Evolutionary conservation across 2,329 filamentous ascomycete species (phyloP), one percentile per base, ranked within the genome.

Genomic region (Aspergillus nomiae): DNA sequence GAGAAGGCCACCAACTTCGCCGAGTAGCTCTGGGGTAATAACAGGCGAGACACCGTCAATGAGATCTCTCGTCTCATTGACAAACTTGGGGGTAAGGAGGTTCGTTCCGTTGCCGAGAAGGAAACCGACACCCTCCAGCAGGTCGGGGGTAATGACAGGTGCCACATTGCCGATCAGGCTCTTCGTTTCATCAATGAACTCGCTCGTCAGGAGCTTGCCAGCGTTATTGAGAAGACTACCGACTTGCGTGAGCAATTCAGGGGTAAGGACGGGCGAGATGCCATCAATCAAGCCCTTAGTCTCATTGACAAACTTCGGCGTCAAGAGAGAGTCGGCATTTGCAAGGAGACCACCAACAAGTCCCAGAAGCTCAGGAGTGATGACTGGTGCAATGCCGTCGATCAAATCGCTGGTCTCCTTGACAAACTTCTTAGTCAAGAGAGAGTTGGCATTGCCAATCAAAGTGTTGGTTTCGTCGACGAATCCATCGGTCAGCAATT

Each of bases 81-180:
- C 72, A 53, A 77, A 77, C 46, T 65, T 64, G 36, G 74, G 69
- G 1, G 72, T 74, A 48, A 77, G 65, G 24, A 77, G 64, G 7
- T 32, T 57, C 21, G 73, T 73, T 9, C 71, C 74, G 56, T 77
- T 77, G 46, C 69, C 71, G 24, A 77, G 65, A 34, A 77, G 66
- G 61, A 67, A 70, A 36, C 66, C 66, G 50, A 76, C 63, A 46
- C 73, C 71, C 51, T 68, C 62, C 41, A 77, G 70, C 12, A 75
- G 68, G 62, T 72, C 63, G 63, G 69, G 68, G 57, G 71, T 68
- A 66, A 76, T 58, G 26, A 61, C 65, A 21, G 68, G 69, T 28
- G 67, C 63, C 56, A 71, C 68, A 41, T 38, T 67, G 45, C 62
- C 63, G 34, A 72, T 69, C 36, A 72, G 58, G 43, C 46, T 56